A percentile compares a stretch with the other conserved stretches of the same genome.
These are phyloP conservation scores for Lippia alba DNA, from an alignment of 305 asterid species.

Conservation along the genomic window DNA sequence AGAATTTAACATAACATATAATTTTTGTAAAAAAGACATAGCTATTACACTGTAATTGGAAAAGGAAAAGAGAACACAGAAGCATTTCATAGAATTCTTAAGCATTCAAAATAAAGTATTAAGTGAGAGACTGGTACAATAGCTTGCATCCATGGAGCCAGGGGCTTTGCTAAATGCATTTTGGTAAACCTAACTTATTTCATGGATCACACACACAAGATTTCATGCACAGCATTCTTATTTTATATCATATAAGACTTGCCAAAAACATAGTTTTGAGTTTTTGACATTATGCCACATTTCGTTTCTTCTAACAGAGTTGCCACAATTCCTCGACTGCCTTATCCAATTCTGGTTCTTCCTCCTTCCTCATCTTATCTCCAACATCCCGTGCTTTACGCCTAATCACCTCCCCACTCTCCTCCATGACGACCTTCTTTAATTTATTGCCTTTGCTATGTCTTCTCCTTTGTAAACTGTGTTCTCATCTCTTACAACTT, in stretches of 20 bases:
- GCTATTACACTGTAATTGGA: too few species aligned
- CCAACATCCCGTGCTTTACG: constrained; percentile 39
- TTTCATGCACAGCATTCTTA: not conserved
- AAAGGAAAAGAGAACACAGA: too few species aligned
- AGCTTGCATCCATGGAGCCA: too few species aligned
- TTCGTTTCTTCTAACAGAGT: constrained; percentile 16
- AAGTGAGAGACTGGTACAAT: too few species aligned
- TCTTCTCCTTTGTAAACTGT: constrained; percentile 26
- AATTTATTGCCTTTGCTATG: constrained; percentile 40
- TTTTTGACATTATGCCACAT: not conserved
- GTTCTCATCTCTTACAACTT: not conserved
- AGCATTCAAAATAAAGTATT: too few species aligned
- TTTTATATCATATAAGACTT: too few species aligned
- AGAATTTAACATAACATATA: too few species aligned
- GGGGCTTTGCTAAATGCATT: too few species aligned
- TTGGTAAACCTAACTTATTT: not conserved
- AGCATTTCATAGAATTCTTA: too few species aligned
- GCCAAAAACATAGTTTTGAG: not conserved
- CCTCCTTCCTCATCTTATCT: constrained; percentile 36
- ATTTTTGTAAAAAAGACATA: too few species aligned
- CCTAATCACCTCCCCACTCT: constrained; percentile 41
- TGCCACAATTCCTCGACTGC: constrained; percentile 30
- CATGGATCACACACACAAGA: not conserved
- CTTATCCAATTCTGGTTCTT: constrained; percentile 17
- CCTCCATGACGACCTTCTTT: constrained; percentile 37